Evolutionary conservation across 129 eudicot species (phyloP).

Genomic region (Helichrysum umbraculigerum): DNA sequence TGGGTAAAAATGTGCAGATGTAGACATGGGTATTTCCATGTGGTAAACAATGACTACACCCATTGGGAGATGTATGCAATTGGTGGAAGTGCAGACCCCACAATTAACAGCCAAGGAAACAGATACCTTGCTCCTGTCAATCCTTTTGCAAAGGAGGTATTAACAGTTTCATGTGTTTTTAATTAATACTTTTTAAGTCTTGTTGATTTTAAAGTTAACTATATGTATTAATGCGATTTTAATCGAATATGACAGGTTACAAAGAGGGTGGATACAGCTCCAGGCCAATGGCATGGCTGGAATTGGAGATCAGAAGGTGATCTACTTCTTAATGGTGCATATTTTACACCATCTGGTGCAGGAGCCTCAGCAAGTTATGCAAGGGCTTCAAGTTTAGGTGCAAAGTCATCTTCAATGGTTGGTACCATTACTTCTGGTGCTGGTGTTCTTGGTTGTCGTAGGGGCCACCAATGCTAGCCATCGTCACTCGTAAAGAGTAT

Average conservation of each 20-base stretch:
- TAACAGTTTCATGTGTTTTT: neutral
- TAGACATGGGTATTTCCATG: slow-evolving; percentile 94
- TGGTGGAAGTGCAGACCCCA: slow-evolving; percentile 93
- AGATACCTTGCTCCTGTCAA: slow-evolving; percentile 86
- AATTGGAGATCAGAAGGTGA: slow-evolving; percentile 96
- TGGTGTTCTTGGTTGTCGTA: slow-evolving; percentile 69
- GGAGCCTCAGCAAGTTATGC: slow-evolving; percentile 82
- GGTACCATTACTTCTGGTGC: slow-evolving; percentile 70
- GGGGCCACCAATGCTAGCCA: slow-evolving; percentile 73
- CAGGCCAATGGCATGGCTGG: slow-evolving; percentile 72
- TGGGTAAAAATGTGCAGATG: slow-evolving; percentile 52
- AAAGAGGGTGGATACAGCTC: slow-evolving; percentile 63
- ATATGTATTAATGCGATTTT: slow-evolving; percentile 16
- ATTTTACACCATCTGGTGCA: slow-evolving; percentile 75
- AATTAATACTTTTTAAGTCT: neutral
- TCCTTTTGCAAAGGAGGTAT: slow-evolving; percentile 87
- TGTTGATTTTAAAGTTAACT: slow-evolving; percentile 16
- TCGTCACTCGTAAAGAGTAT: slow-evolving; percentile 11
- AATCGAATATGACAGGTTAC: slow-evolving; percentile 57
- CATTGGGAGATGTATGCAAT: slow-evolving; percentile 99
- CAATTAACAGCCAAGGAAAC: slow-evolving; percentile 95
- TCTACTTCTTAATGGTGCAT: slow-evolving; percentile 76
- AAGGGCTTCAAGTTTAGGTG: slow-evolving; percentile 86
- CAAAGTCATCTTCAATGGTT: slow-evolving; percentile 84
- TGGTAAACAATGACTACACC: slow-evolving; percentile 98